Conservation (phyloP, 176 grass and related monocot species). For the Musa acuminata region DNA sequence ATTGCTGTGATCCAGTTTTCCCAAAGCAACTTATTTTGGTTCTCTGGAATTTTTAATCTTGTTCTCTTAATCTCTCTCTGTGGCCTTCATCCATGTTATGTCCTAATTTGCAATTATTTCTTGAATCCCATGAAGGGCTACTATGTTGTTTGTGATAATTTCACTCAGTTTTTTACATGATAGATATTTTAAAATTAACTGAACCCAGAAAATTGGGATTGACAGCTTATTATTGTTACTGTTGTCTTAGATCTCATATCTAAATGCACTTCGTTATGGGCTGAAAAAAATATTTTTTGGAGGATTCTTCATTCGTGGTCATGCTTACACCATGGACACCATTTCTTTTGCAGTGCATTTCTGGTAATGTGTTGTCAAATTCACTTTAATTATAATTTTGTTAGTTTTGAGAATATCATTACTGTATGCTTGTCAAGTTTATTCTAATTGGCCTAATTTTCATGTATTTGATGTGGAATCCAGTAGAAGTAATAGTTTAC, state of each 20-base stretch:
- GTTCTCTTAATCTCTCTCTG: background rate
- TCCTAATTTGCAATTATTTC: background rate
- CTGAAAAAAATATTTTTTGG: slow-evolving; percentile 98
- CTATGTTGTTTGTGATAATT: no score
- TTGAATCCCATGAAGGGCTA: background rate
- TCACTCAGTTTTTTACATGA: background rate
- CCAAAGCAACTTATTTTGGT: no score
- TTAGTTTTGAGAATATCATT: background rate
- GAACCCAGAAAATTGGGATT: background rate
- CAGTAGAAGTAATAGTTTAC: background rate
- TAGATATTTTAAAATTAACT: background rate
- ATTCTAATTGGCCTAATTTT: background rate
- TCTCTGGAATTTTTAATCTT: background rate
- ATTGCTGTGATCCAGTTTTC: no score
- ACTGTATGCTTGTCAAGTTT: background rate
- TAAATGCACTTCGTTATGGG: slow-evolving; percentile 96
- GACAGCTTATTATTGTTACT: background rate
- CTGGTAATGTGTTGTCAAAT: slow-evolving; percentile 47
- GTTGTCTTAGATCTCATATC: slow-evolving; percentile 71
- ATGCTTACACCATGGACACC: slow-evolving; percentile 99
- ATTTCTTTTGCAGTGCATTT: slow-evolving; percentile 98
- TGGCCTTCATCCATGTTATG: background rate
- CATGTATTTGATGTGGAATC: background rate
- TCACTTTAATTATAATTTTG: background rate
- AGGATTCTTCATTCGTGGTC: slow-evolving; percentile 96